Conservation (phyloP, 2,329 filamentous ascomycete species). For the Colletotrichum filicis region DNA sequence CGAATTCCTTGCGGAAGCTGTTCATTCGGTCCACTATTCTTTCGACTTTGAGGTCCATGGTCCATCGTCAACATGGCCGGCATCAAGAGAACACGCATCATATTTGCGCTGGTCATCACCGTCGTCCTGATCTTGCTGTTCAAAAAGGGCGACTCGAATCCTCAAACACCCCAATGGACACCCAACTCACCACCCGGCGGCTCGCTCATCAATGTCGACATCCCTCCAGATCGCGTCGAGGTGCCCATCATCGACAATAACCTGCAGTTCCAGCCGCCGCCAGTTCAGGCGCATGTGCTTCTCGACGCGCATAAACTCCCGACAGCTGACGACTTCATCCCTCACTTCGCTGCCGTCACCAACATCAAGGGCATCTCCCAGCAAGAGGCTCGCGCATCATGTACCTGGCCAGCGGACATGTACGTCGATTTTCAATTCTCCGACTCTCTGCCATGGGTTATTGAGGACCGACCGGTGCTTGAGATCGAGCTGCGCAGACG, state of each 20-base stretch:
- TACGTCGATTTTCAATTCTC: slow-evolving; percentile 25
- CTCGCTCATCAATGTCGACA: background rate
- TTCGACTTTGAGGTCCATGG: background rate
- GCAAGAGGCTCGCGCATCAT: slow-evolving; percentile 7
- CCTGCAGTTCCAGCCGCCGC: background rate
- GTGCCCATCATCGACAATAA: background rate
- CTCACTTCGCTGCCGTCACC: slow-evolving; percentile 17
- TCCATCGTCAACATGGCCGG: background rate
- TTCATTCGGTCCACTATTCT: too few species aligned
- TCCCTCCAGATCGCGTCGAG: background rate
- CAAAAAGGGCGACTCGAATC: background rate
- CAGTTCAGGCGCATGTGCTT: background rate
- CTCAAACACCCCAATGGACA: background rate
- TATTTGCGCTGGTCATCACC: slow-evolving; percentile 5
- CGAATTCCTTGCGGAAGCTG: background rate
- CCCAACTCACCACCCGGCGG: background rate
- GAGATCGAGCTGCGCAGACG: slow-evolving; percentile 28
- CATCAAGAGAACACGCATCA: slow-evolving; percentile 15
- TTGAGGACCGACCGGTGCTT: slow-evolving; percentile 12
- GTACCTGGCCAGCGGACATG: slow-evolving; percentile 16
- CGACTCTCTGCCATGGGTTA: slow-evolving; percentile 19
- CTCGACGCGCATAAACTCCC: slow-evolving; percentile 13
- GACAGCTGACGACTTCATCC: slow-evolving; percentile 17
- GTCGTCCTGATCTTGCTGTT: slow-evolving; percentile 4
- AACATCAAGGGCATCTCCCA: slow-evolving; percentile 12